phyloP scores from a whole-genome alignment of 306 rosid species.

The Lupinus albus region DNA sequence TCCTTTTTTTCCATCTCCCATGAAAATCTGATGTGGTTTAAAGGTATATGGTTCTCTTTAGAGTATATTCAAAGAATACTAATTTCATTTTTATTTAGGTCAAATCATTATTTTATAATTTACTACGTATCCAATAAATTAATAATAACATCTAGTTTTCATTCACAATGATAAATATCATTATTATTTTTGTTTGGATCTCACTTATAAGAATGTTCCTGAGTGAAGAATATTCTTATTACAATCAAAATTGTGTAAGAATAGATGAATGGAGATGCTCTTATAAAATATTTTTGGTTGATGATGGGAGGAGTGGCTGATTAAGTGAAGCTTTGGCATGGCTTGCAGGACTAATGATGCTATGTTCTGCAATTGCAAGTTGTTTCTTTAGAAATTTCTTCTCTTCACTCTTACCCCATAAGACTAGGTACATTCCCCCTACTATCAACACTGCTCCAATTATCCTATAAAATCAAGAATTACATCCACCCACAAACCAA shows the following conservation, averaged over 20 bases:
- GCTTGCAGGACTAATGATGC: slow-evolving; percentile 57
- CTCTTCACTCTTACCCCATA: slow-evolving; percentile 97
- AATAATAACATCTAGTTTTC: no score
- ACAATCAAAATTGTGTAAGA: no score
- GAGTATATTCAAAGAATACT: no score
- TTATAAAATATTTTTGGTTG: slow-evolving; percentile 71
- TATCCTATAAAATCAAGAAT: slow-evolving; percentile 55
- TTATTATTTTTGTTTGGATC: no score
- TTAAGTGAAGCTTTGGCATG: slow-evolving; percentile 65
- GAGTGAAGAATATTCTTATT: no score
- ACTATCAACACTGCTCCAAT: slow-evolving; percentile 92
- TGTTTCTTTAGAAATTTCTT: slow-evolving; percentile 65
- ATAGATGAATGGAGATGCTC: no score
- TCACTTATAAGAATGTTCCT: no score
- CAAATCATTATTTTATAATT: no score
- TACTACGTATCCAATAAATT: no score
- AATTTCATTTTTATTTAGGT: no score
- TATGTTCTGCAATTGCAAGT: slow-evolving; percentile 61
- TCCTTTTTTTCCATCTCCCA: slow-evolving; percentile 8
- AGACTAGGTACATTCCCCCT: slow-evolving; percentile 75
- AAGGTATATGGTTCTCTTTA: slow-evolving; percentile 36
- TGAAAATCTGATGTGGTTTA: slow-evolving; percentile 40
- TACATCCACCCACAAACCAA: slow-evolving; percentile 23
- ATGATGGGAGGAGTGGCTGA: slow-evolving; percentile 87
- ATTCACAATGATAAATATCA: no score